Conservation (phyloP, 441 rosid genomes). For the Arabidopsis lyrata region DNA sequence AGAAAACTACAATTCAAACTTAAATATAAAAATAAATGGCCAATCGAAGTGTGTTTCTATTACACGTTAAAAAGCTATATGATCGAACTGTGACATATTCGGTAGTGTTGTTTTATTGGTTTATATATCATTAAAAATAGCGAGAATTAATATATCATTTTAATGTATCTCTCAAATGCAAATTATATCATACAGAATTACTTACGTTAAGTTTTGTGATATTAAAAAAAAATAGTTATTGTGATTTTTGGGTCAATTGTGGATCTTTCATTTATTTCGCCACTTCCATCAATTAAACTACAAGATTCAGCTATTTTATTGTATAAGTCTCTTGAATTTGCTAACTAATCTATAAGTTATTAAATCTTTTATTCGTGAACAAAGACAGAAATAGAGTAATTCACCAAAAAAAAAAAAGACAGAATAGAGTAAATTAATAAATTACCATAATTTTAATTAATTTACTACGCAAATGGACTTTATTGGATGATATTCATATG, state of each 20-base stretch:
- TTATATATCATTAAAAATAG: too few relatives aligned
- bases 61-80: too few relatives aligned
- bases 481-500: slow-evolving; percentile 8
- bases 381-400: not conserved
- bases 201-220: too few relatives aligned
- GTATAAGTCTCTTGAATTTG: not conserved
- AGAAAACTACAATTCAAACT: slow-evolving; percentile 14
- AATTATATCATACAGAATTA: too few relatives aligned
- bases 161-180: too few relatives aligned
- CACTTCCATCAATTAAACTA: not conserved
- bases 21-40: too few relatives aligned
- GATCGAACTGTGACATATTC: not conserved
- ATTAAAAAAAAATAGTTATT: too few relatives aligned
- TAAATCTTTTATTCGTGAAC: not conserved
- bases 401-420: not conserved
- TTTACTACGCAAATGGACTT: not conserved
- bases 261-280: not conserved
- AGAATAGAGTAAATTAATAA: not conserved
- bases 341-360: not conserved
- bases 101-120: not conserved
- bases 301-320: not conserved
- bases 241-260: not conserved
- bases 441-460: not conserved
- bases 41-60: not conserved
- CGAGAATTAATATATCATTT: too few relatives aligned